A percentile compares a stretch with the other conserved stretches of the same genome.
Evolutionary conservation across 225 moss, liverwort and hornwort species (phyloP).

Genomic region (Pseudisothecium myosuroides): DNA sequence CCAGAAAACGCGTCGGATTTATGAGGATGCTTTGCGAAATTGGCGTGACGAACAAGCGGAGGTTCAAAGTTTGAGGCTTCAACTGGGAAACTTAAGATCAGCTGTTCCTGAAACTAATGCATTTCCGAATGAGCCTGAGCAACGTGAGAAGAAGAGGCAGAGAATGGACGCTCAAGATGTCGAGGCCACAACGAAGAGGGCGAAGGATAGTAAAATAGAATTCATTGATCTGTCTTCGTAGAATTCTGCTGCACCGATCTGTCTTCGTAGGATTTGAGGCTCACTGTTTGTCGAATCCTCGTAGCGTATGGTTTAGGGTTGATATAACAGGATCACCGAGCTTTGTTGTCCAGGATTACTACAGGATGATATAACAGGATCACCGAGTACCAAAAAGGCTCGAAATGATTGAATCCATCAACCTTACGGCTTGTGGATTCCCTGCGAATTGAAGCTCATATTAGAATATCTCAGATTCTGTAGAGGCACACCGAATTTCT

Average conservation of each 20-base stretch:
- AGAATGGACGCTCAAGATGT: background rate
- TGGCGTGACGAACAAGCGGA: background rate
- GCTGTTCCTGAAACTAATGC: background rate
- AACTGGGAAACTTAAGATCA: background rate
- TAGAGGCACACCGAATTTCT: background rate
- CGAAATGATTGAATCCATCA: background rate
- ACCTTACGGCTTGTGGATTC: too few species aligned
- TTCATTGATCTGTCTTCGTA: background rate
- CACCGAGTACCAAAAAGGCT: background rate
- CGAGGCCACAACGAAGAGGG: background rate
- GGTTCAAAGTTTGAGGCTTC: background rate
- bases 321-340: too few species aligned
- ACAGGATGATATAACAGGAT: background rate
- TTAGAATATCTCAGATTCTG: background rate
- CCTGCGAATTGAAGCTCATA: background rate
- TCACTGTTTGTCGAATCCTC: background rate
- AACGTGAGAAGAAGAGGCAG: background rate
- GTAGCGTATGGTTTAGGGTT: background rate
- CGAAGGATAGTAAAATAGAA: background rate
- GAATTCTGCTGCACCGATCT: background rate
- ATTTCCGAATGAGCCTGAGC: background rate
- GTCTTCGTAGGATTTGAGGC: background rate
- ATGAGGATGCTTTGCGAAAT: background rate
- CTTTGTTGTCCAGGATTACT: background rate
- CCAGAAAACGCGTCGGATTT: background rate